Percentiles rank a stretch among this genome's conserved stretches.
phyloP scores from a whole-genome alignment of 805 yeast genomes.

The Monosporozyma servazzii region DNA sequence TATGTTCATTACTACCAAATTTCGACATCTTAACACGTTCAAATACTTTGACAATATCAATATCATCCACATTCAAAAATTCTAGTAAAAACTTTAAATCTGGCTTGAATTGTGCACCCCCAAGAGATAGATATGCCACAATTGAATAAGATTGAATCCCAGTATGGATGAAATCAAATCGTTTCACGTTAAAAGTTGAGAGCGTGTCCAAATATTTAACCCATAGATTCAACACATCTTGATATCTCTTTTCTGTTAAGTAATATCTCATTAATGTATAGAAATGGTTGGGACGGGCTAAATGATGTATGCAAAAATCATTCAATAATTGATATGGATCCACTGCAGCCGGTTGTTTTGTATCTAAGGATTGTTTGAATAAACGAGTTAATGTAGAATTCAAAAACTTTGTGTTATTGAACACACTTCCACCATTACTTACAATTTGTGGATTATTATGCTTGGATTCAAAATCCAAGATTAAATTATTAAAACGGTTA shows the following conservation, averaged over 20 bases:
- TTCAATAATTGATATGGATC: slow-evolving; percentile 24
- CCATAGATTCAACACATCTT: slow-evolving; percentile 28
- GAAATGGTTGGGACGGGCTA: slow-evolving; percentile 26
- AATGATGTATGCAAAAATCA: slow-evolving; percentile 16
- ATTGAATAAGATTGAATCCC: not conserved
- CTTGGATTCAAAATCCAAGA: not conserved
- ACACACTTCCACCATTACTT: not conserved
- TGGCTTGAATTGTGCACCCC: not conserved
- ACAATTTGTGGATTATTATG: not conserved
- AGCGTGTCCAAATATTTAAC: slow-evolving; percentile 16
- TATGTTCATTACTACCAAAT: not conserved
- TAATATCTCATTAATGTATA: slow-evolving; percentile 18
- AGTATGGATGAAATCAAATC: not conserved
- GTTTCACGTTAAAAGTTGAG: not conserved
- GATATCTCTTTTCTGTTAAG: slow-evolving; percentile 11
- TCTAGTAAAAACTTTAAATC: not conserved
- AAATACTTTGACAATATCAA: not conserved
- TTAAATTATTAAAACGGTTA: not conserved
- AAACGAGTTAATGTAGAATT: slow-evolving; percentile 1
- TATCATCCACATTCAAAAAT: not conserved
- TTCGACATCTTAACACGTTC: not conserved
- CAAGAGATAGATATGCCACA: not conserved
- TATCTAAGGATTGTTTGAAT: slow-evolving; percentile 4
- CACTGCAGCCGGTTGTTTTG: slow-evolving; percentile 3
- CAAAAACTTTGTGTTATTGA: not conserved